Percentiles rank a stretch among this genome's conserved stretches.
These are phyloP conservation scores for Lolium multiflorum DNA, from an alignment of 176 grass and related monocot species.

Conservation along the genomic window DNA sequence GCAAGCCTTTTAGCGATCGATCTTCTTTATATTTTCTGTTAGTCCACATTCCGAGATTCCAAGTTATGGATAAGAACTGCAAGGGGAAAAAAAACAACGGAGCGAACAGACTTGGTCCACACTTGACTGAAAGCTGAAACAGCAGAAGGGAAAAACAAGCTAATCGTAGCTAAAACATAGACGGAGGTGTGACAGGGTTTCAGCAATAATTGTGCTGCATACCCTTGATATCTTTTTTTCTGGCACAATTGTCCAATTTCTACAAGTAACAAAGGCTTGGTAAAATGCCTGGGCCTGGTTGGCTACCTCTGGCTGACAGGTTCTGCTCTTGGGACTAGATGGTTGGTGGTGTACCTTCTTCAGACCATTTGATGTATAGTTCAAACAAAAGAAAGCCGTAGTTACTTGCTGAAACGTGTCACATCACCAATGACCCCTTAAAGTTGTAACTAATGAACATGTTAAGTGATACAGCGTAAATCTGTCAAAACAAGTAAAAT, in stretches of 20 bases:
- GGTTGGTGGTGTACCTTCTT: not conserved
- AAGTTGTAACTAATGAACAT: not conserved
- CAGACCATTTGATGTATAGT: slow-evolving; percentile 20
- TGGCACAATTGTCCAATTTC: not conserved
- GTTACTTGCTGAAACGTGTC: not conserved
- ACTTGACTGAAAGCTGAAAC: not conserved
- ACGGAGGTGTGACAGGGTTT: not conserved
- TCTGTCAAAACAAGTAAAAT: not conserved
- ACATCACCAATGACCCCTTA: not conserved
- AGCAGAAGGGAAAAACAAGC: no score
- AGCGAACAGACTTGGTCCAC: no score
- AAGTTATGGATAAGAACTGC: not conserved
- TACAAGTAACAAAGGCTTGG: not conserved
- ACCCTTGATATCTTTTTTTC: not conserved
- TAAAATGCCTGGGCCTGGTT: no score
- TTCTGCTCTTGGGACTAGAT: not conserved
- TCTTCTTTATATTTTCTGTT: not conserved
- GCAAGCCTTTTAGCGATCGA: not conserved
- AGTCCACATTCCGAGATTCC: not conserved
- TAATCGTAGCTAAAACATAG: no score
- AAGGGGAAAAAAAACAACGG: no score
- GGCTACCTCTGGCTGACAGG: not conserved
- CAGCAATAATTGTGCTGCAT: not conserved
- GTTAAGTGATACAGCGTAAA: not conserved
- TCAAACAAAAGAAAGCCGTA: not conserved